Percentiles rank a stretch among this genome's conserved stretches.
phyloP scores from a whole-genome alignment of 768 basidiomycete genomes.

The Russula virescens region DNA sequence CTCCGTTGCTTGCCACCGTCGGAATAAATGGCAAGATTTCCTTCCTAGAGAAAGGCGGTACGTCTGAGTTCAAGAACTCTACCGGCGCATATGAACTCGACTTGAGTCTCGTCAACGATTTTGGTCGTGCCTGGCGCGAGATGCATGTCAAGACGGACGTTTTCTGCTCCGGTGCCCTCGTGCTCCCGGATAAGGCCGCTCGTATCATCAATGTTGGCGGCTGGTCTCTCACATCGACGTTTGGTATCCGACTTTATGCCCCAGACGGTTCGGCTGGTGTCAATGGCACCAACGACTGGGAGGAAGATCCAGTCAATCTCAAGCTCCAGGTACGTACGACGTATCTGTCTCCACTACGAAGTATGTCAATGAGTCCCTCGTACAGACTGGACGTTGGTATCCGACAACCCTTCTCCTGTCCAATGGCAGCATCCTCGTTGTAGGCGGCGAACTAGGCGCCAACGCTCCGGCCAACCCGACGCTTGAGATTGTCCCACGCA shows the following conservation, averaged over 20 bases:
- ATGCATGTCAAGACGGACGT: slow-evolving; percentile 77
- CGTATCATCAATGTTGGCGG: slow-evolving; percentile 64
- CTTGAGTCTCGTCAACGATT: slow-evolving; percentile 44
- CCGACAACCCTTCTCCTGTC: slow-evolving; percentile 61
- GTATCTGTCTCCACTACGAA: neutral
- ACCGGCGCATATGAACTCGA: slow-evolving; percentile 81
- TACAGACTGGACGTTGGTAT: slow-evolving; percentile 64
- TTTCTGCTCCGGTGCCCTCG: slow-evolving; percentile 69
- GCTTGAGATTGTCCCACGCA: slow-evolving; percentile 65
- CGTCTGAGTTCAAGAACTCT: slow-evolving; percentile 54
- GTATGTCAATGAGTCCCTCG: neutral
- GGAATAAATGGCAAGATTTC: slow-evolving; percentile 79
- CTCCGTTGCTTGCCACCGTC: slow-evolving; percentile 69
- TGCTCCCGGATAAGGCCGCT: slow-evolving; percentile 68
- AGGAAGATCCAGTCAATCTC: slow-evolving; percentile 58
- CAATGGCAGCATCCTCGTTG: slow-evolving; percentile 68
- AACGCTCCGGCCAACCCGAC: slow-evolving; percentile 64
- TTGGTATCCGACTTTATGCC: slow-evolving; percentile 65
- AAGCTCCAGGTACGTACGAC: slow-evolving; percentile 47
- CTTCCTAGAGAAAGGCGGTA: slow-evolving; percentile 71
- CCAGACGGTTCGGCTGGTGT: slow-evolving; percentile 63
- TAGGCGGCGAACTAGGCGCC: slow-evolving; percentile 71
- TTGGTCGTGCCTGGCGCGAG: slow-evolving; percentile 54
- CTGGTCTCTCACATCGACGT: slow-evolving; percentile 68
- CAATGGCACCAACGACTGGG: slow-evolving; percentile 75